A percentile compares a stretch with the other conserved stretches of the same genome.
Conservation (phyloP, 176 grass and related monocot species). For the Carex kokanica region DNA sequence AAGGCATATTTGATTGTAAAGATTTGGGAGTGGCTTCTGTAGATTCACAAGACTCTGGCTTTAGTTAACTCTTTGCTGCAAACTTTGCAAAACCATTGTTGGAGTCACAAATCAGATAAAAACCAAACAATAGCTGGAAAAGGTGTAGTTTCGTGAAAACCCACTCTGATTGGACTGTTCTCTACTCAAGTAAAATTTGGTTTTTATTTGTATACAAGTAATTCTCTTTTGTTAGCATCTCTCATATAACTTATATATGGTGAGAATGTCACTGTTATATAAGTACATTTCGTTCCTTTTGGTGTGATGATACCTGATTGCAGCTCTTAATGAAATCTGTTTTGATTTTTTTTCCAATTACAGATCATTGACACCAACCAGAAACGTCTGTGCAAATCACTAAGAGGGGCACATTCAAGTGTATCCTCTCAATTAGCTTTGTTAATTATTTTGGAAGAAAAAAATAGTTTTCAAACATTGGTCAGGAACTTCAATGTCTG, state of each 20-base stretch:
- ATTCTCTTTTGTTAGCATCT: not conserved
- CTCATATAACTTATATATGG: conserved; percentile 1
- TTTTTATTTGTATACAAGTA: not conserved
- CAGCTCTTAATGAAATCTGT: not conserved
- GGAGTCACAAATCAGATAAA: not conserved
- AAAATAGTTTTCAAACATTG: not conserved
- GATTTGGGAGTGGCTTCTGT: not conserved
- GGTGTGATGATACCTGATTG: not conserved
- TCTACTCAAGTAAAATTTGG: not conserved
- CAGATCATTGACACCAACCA: conserved; percentile 74
- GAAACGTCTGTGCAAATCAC: conserved; percentile 77
- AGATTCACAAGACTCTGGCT: not conserved
- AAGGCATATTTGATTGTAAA: not conserved
- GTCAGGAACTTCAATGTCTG: not conserved
- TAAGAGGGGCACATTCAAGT: conserved; percentile 84
- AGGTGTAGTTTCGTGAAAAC: not conserved
- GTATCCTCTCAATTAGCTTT: conserved; percentile 49
- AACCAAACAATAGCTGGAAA: not conserved
- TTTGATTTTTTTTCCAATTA: conserved; percentile 24
- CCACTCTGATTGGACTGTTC: not conserved
- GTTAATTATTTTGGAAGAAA: not conserved
- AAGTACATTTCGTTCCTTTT: not conserved
- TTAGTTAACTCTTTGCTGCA: not conserved
- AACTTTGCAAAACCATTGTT: not conserved
- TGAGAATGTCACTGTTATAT: not conserved